These are phyloP conservation scores for Larix sibirica DNA, from an alignment of 83 land plant species.

Conservation along the genomic window DNA sequence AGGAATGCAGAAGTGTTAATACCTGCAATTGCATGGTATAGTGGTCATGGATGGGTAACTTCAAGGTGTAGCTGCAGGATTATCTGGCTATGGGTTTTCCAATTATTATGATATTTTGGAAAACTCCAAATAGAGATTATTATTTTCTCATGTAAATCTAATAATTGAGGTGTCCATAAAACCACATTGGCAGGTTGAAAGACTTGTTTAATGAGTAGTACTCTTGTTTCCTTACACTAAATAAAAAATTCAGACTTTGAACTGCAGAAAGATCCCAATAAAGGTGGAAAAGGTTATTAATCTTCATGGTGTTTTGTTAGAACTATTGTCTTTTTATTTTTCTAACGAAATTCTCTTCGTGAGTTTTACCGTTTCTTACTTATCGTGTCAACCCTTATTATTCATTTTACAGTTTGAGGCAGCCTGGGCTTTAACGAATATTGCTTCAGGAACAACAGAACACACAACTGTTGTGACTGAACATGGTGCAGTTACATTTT, in stretches of 20 bases:
- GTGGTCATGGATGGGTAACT: neutral
- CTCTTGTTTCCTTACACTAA: neutral
- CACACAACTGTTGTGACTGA: slow-evolving; percentile 65
- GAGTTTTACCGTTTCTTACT: neutral
- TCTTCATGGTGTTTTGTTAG: neutral
- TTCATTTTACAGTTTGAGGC: slow-evolving; percentile 63
- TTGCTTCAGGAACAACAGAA: slow-evolving; percentile 78
- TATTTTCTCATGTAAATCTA: neutral
- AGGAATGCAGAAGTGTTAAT: neutral
- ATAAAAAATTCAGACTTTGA: neutral
- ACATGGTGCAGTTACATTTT: slow-evolving; percentile 65
- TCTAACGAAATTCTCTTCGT: neutral
- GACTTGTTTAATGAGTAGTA: neutral
- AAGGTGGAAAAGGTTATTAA: neutral
- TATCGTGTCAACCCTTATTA: neutral
- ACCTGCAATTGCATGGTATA: neutral
- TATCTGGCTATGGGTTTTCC: neutral
- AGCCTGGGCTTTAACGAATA: slow-evolving; percentile 78
- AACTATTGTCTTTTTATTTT: neutral
- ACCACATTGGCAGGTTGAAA: too few relatives aligned
- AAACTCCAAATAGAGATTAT: neutral
- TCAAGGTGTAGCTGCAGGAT: neutral
- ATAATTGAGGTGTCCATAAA: neutral
- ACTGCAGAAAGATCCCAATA: neutral
- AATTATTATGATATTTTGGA: neutral